Percentiles rank a stretch among this genome's conserved stretches.
These are phyloP conservation scores for Zychaea mexicana DNA, from an alignment of 371 early-diverging fungal genomes.

Conservation along the genomic window DNA sequence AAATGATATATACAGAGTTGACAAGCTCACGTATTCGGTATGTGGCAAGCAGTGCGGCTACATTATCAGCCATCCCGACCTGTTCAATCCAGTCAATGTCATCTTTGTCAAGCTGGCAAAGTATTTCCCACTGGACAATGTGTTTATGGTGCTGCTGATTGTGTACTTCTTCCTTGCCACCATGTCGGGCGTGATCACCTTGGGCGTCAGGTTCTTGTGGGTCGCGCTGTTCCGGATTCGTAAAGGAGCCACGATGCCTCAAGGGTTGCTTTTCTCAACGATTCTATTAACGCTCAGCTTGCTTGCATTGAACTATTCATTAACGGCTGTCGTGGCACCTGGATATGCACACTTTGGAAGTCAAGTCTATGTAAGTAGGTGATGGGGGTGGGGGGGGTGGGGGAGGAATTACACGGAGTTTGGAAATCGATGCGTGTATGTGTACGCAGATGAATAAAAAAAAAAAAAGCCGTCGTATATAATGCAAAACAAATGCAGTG, in stretches of 20 bases:
- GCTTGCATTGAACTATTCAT: conserved; percentile 59
- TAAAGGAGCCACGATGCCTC: conserved; percentile 59
- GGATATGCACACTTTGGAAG: conserved; percentile 72
- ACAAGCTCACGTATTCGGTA: conserved; percentile 57
- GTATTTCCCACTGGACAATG: conserved; percentile 64
- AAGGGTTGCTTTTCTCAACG: conserved; percentile 58
- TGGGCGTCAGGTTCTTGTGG: conserved; percentile 71
- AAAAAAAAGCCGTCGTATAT: neutral
- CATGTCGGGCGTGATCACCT: conserved; percentile 56
- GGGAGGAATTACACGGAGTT: no score
- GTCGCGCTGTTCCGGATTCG: conserved; percentile 56
- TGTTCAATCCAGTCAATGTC: conserved; percentile 67
- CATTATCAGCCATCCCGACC: conserved; percentile 55
- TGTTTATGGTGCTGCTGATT: conserved; percentile 63
- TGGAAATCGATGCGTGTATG: no score
- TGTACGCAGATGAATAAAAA: neutral
- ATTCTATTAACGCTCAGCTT: conserved; percentile 58
- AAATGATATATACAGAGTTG: conserved; percentile 29
- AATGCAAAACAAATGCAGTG: conserved; percentile 36
- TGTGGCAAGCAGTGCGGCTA: conserved; percentile 73
- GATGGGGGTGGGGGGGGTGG: no score
- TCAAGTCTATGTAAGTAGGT: conserved; percentile 68
- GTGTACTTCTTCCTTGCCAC: conserved; percentile 66
- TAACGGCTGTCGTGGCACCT: conserved; percentile 65
- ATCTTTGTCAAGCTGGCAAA: conserved; percentile 58